Base-by-base conservation (phyloP, 345 rosid species). In the Erucastrum elatum region DNA sequence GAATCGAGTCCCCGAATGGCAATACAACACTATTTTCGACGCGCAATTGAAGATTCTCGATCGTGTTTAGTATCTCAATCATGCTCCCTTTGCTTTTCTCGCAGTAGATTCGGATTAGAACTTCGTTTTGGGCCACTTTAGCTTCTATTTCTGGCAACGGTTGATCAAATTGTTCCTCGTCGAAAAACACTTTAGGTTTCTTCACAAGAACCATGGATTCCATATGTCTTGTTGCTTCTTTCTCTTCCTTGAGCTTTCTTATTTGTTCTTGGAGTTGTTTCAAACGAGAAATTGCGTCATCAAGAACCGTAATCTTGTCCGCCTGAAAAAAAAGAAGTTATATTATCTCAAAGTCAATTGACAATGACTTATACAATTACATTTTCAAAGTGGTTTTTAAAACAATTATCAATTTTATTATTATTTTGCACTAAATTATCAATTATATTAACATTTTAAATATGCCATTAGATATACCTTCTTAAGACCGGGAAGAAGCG, bases 231-330 rank as follows among this genome's bases (percentile, higher is more conserved):
- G 56, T 84, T n/a, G 87, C 73, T 41, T 82, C 68, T 77, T 86
- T 85, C 63, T 86, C 91, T 74, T 87, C 90, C 60, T 90, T 91
- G 0, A 94, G 87, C n/a, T 66, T 73, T 72, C 79, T 80, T 29
- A 89, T 83, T 7, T 87, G 91, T 74, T 88, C 97, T 82, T 90
- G 92, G 15, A 91, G 90, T 6, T 89, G 84, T 70, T 87, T 88
- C 75, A 87, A 5, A 74, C 87, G 86, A 75, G 87, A 85, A 56
- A 85, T 86, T 2, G 96, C 88, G 2, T 91, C 90, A 30, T 83
- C 92, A 8, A 93, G 90, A 37, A 93, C 77, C 2, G 98, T 86
- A 15, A 90, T 80, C 75, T 88, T 93, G 79, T 91, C 98, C 72
- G 81, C 81, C 97, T 93, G 82, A 6, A 37, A 37, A 37, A 29